Evolutionary conservation across 192 early-diverging fungal genomes (phyloP).

Genomic region (Geosiphon pyriformis): DNA sequence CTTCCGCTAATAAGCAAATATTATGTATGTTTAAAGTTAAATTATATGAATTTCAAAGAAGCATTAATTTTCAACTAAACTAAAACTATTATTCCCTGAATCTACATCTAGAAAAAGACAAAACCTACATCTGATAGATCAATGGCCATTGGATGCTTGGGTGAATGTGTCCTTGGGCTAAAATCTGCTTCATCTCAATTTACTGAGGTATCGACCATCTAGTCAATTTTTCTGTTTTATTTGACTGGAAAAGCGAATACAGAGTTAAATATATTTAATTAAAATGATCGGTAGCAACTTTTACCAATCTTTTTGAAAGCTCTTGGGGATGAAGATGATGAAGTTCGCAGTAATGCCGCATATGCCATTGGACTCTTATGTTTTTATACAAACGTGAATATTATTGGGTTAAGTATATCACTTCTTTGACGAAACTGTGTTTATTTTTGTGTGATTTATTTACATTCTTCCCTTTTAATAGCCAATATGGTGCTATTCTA

Average conservation of each 20-base stretch:
- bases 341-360: constrained; percentile 84
- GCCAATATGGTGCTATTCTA: constrained; percentile 58
- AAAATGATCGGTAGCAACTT: constrained; percentile 44
- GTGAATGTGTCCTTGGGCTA: constrained; percentile 69
- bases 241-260: too few relatives aligned
- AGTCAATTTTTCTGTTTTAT: too few relatives aligned
- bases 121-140: constrained; percentile 72
- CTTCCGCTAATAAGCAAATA: constrained; percentile 77
- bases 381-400: constrained; percentile 42
- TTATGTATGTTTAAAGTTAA: constrained; percentile 42
- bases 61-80: too few relatives aligned
- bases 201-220: constrained; percentile 50
- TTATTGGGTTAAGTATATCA: constrained; percentile 25
- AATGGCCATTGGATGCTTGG: constrained; percentile 85
- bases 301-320: constrained; percentile 67
- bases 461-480: constrained; percentile 13
- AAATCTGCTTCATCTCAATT: constrained; percentile 52
- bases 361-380: constrained; percentile 74
- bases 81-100: too few relatives aligned
- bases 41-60: too few relatives aligned
- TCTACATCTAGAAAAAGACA: constrained; percentile 59
- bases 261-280: too few relatives aligned
- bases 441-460: constrained; percentile 21
- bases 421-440: constrained; percentile 46
- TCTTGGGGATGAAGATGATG: constrained; percentile 69